Base-by-base conservation (phyloP, 495 filamentous ascomycete genomes). In the Chaetomium cochliodes region DNA sequence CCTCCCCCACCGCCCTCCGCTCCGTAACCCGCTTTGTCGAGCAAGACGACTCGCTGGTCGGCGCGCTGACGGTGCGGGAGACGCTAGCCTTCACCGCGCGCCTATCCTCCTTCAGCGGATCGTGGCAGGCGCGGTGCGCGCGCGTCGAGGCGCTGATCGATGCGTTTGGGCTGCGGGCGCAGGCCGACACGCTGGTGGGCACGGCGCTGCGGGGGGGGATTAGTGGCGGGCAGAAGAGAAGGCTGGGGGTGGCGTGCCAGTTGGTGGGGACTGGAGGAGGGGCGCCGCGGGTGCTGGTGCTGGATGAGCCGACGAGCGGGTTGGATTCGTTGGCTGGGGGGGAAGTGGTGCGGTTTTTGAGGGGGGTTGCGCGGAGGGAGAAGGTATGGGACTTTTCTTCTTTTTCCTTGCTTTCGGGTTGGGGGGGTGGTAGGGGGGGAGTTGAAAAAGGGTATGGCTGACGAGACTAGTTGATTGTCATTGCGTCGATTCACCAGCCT, bases 111-210 rank as follows among this genome's bases (percentile, higher is more conserved):
- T 39, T 6, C 28, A 8, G 30, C 15, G 50, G 12, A 6, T 54
- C 25, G 33, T 16, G 58, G 26, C 16, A 18, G 78, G 91, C 96
- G 70, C 92, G 93, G 70, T 69, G 87, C 11, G 87, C 81, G 0
- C 92, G 93, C 67, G 90, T 93, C 15, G 89, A 94, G 60, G 89
- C 91, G 71, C 86, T 97, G 53, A 90, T 97, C 59, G 89, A 90
- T 66, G 82, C 93, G 55, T 82, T 97, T 22, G 88, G 90, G 82
- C 15, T 93, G 88, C 61, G 88, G 84, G 55, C 81, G 2, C 90
- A 92, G 70, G 82, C 85, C 0, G 76, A 87, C 41, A 85, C 84
- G 0, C 70, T 93, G 5, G 86, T 96, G 59, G 91, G 91, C 13
- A 93, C 90, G 8, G 49, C 22, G 0, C 87, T 93, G 59, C 78